Evolutionary conservation across 768 basidiomycete species (phyloP), one percentile per base, ranked within the genome.

Genomic region (Pseudohyphozyma bogoriensis): DNA sequence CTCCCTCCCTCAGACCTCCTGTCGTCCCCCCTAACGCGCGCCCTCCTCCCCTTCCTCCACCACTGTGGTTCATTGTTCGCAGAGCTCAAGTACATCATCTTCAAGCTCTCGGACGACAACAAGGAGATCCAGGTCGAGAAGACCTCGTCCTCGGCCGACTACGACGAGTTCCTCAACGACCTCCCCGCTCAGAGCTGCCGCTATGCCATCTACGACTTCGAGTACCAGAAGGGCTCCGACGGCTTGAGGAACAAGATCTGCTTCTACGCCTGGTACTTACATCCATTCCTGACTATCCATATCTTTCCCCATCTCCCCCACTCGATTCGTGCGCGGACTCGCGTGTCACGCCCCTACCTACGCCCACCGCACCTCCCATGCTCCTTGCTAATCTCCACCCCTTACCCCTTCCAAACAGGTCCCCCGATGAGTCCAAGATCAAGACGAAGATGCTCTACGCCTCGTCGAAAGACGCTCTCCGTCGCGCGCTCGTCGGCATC

Each of bases 381-480:
- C n/a, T n/a, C n/a, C n/a, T n/a, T n/a, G n/a, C n/a, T n/a, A n/a
- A n/a, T n/a, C n/a, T n/a, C 2, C 12, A 24, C 12, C 20, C 2
- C 35, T 55, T 22, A 62, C 29, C 29, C 15, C 3, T 16, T 40
- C 32, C 26, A 18, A 31, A 0, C 58, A 96, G 93, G 93, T 80
- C 83, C 24, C 92, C 93, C 64, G 89, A 92, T 70, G 75, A 73
- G 45, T 84, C 89, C 44, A 86, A 82, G 76, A 80, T 92, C 75
- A 90, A 86, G 77, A 79, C 82, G 72, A 96, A 92, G 84, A 96
- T 96, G 91, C 69, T 95, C 68, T 86, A 82, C 76, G 85, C 93
- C 4, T 84, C 89, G 22, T 96, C 92, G 55, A 85, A 82, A 72
- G 86, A 89, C 31, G 84, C 84, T 7, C 76, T 99, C 65, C 81